Conservation (phyloP, 148 eudicot genomes). For the Cornus florida region DNA sequence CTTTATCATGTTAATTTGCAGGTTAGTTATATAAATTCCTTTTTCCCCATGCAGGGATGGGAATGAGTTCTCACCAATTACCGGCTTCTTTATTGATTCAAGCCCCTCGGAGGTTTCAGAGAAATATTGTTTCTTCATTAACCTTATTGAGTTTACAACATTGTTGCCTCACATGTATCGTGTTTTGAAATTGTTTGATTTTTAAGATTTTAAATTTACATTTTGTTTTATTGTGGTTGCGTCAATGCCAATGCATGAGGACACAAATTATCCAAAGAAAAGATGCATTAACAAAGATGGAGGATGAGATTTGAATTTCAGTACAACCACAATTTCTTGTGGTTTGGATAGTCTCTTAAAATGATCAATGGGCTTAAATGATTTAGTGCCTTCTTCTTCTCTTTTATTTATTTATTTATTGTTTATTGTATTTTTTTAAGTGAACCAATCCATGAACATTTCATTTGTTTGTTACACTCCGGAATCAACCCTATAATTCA, state of each 20-base stretch:
- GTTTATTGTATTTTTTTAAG: background rate
- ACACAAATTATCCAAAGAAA: background rate
- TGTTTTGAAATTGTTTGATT: background rate
- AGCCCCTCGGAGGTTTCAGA: constrained; percentile 69
- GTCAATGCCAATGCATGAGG: background rate
- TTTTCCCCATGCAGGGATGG: constrained; percentile 63
- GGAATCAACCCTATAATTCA: background rate
- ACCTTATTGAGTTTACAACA: background rate
- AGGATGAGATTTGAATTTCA: background rate
- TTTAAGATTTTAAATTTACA: background rate
- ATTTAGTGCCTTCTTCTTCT: background rate
- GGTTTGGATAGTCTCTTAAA: background rate
- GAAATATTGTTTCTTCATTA: constrained; percentile 3
- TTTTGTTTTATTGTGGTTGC: background rate
- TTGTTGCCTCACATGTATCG: background rate
- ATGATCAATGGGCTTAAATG: background rate
- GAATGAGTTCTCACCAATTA: constrained; percentile 78
- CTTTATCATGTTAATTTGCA: background rate
- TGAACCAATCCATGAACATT: background rate
- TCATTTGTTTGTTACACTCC: background rate
- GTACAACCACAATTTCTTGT: background rate
- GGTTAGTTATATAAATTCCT: background rate
- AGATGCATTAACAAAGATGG: background rate
- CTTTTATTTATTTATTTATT: too few species aligned
- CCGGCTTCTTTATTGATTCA: constrained; percentile 73